phyloP scores from a whole-genome alignment of 2,329 filamentous ascomycete genomes.

The Beauveria sp. region DNA sequence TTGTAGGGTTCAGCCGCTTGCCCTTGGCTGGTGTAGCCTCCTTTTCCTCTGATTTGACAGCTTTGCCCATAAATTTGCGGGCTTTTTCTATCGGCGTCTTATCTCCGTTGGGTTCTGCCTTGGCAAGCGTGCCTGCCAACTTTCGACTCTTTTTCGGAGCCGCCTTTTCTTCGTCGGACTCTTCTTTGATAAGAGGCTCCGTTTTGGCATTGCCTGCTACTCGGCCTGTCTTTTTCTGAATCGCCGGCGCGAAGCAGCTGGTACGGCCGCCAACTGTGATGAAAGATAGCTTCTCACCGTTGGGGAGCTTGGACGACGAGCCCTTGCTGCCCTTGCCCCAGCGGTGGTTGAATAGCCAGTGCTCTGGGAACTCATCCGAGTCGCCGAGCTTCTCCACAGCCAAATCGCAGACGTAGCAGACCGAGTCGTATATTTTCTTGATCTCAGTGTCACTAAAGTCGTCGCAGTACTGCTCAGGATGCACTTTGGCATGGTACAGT shows the following conservation, averaged over 20 bases:
- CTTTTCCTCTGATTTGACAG: slow-evolving; percentile 12
- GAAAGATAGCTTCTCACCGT: slow-evolving; percentile 76
- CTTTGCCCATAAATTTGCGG: slow-evolving; percentile 15
- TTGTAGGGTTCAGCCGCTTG: slow-evolving; percentile 12
- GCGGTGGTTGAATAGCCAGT: slow-evolving; percentile 82
- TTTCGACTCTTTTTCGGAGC: slow-evolving; percentile 18
- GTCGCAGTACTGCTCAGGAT: slow-evolving; percentile 89
- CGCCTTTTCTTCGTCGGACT: slow-evolving; percentile 19
- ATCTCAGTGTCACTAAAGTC: slow-evolving; percentile 68
- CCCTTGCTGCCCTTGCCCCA: slow-evolving; percentile 87
- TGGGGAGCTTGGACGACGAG: slow-evolving; percentile 60
- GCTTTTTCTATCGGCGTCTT: slow-evolving; percentile 19
- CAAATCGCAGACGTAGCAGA: slow-evolving; percentile 71
- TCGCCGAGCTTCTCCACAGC: slow-evolving; percentile 75
- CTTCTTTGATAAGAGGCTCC: slow-evolving; percentile 26
- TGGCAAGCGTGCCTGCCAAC: slow-evolving; percentile 15
- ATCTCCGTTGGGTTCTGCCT: slow-evolving; percentile 20
- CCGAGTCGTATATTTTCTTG: slow-evolving; percentile 59
- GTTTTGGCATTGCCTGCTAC: slow-evolving; percentile 36
- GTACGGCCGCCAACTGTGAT: slow-evolving; percentile 87
- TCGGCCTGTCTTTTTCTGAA: slow-evolving; percentile 70
- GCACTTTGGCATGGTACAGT: slow-evolving; percentile 78
- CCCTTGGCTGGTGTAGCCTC: slow-evolving; percentile 17
- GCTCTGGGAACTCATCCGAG: slow-evolving; percentile 71
- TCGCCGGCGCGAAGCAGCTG: slow-evolving; percentile 74